A percentile compares a stretch with the other conserved stretches of the same genome.
phyloP scores from a whole-genome alignment of 2,329 filamentous ascomycete species.

The Penicillium sp. region DNA sequence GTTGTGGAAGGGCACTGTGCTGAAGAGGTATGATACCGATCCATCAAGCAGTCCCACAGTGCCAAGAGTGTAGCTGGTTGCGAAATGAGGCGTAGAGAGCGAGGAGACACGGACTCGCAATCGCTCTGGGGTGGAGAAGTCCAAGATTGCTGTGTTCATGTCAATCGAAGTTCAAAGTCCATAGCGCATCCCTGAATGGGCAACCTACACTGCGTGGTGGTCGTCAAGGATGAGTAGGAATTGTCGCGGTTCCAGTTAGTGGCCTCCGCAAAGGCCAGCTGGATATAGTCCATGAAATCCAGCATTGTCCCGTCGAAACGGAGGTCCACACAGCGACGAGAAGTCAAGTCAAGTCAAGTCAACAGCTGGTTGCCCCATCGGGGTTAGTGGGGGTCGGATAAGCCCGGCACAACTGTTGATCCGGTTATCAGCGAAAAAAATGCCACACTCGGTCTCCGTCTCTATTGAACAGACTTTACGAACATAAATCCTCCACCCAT shows the following conservation, averaged over 20 bases:
- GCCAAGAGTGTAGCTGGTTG: constrained; percentile 86
- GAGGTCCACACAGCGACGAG: constrained; percentile 3
- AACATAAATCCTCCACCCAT: constrained; percentile 9
- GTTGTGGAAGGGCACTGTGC: constrained; percentile 69
- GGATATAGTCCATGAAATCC: constrained; percentile 96
- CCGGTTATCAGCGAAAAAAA: constrained; percentile 39
- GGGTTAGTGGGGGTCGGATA: constrained; percentile 35
- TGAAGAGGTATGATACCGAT: constrained; percentile 95
- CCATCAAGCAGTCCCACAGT: constrained; percentile 89
- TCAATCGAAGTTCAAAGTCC: constrained; percentile 3
- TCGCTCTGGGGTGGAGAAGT: constrained; percentile 80
- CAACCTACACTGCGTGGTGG: constrained; percentile 68
- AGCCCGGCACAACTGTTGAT: constrained; percentile 36
- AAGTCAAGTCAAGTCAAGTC: neutral
- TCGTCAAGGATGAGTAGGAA: constrained; percentile 80
- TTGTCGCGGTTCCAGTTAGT: constrained; percentile 90
- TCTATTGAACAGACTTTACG: constrained; percentile 17
- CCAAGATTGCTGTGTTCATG: constrained; percentile 63
- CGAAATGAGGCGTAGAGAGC: constrained; percentile 86
- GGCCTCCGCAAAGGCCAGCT: constrained; percentile 79
- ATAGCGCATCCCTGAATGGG: constrained; percentile 12
- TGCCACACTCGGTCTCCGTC: constrained; percentile 23
- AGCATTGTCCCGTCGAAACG: constrained; percentile 58
- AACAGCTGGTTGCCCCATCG: constrained; percentile 30
- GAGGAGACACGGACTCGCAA: constrained; percentile 84